Percentiles rank a stretch among this genome's conserved stretches.
Evolutionary conservation across 2,329 filamentous ascomycete species (phyloP).

Genomic region (Dactylonectria macrodidyma): DNA sequence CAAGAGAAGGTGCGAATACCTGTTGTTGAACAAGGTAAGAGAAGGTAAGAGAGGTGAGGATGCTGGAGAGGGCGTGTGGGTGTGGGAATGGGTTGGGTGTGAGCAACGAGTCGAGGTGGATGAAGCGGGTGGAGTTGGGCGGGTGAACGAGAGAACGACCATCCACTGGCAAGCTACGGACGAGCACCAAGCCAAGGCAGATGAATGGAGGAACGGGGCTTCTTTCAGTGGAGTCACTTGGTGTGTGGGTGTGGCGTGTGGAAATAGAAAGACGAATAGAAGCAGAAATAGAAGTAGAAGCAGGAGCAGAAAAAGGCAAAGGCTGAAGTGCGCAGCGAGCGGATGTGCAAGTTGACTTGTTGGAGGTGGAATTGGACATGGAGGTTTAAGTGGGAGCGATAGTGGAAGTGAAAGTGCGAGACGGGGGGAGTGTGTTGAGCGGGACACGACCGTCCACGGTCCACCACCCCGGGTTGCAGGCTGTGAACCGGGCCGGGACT

Average conservation of each 20-base stretch:
- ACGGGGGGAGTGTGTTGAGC: conserved; percentile 12
- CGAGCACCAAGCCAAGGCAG: conserved; percentile 17
- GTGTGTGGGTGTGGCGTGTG: conserved; percentile 11
- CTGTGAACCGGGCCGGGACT: conserved; percentile 32
- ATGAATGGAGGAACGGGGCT: conserved; percentile 9
- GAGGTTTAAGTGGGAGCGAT: neutral
- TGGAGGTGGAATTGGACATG: neutral
- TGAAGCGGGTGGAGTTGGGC: conserved; percentile 10
- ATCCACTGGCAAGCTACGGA: conserved; percentile 8
- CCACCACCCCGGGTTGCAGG: conserved; percentile 21
- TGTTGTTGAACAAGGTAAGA: conserved; percentile 17
- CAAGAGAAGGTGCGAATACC: conserved; percentile 8
- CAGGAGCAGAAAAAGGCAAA: neutral
- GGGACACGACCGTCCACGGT: neutral
- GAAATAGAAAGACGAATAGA: neutral
- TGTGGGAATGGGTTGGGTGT: conserved; percentile 18
- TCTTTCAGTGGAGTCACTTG: conserved; percentile 14
- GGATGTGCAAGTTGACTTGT: neutral
- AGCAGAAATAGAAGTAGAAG: conserved; percentile 11
- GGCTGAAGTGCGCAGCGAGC: neutral
- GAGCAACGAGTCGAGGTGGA: conserved; percentile 15
- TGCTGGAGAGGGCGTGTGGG: conserved; percentile 13
- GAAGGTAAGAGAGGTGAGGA: conserved; percentile 21
- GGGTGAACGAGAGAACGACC: conserved; percentile 17
- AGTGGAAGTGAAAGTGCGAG: conserved; percentile 27